These are phyloP conservation scores for Arachis monticola DNA, from an alignment of 331 rosid genomes.

Conservation along the genomic window DNA sequence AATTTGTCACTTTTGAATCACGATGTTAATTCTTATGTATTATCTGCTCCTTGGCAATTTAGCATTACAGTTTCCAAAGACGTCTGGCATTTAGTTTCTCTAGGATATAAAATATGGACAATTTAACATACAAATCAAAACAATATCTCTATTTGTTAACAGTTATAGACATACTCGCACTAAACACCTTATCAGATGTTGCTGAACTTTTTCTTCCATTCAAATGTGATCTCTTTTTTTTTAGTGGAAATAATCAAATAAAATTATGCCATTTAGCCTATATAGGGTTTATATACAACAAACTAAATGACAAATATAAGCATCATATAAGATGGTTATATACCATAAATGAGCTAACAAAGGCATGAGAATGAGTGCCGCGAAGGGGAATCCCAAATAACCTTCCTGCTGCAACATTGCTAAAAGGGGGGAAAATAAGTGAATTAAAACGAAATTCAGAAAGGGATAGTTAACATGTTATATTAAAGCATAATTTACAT, in stretches of 20 bases:
- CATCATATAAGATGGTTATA: constrained; percentile 40
- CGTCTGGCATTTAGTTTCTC: neutral
- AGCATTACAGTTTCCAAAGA: neutral
- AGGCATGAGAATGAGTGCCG: constrained; percentile 99
- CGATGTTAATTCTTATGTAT: constrained; percentile 3
- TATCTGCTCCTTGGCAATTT: neutral
- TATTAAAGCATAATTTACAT: constrained; percentile 2
- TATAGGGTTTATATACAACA: constrained; percentile 2
- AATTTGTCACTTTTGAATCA: constrained; percentile 30
- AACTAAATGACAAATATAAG: neutral
- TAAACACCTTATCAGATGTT: neutral
- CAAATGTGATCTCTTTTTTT: neutral
- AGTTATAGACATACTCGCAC: neutral
- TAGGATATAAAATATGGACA: neutral
- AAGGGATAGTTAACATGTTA: neutral
- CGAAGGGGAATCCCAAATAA: constrained; percentile 93
- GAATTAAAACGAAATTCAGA: neutral
- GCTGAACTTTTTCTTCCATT: constrained; percentile 1
- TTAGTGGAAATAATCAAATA: constrained; percentile 1
- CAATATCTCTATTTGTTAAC: neutral
- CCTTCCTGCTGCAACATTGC: constrained; percentile 93
- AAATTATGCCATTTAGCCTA: neutral
- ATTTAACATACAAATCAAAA: neutral
- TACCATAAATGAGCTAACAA: constrained; percentile 89
- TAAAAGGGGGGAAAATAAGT: constrained; percentile 10